Conservation (phyloP, 2,329 filamentous ascomycete genomes). For the Colletotrichum salicis region DNA sequence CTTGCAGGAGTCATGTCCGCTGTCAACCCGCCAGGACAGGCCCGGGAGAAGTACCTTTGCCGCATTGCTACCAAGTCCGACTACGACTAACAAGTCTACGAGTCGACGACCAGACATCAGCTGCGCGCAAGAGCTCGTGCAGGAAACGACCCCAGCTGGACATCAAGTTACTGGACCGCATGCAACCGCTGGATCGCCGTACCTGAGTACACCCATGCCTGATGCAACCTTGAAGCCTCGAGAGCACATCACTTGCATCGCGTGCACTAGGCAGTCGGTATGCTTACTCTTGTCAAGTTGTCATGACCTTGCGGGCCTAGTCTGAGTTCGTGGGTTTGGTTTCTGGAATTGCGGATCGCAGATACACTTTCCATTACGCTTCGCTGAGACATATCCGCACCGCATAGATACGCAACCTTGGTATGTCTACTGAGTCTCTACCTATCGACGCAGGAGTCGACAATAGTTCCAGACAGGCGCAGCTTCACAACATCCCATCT, state of each 20-base stretch:
- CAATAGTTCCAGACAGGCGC: constrained; percentile 2
- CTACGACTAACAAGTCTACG: not conserved
- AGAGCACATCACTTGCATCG: not conserved
- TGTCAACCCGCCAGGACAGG: constrained; percentile 18
- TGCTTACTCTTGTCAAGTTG: not conserved
- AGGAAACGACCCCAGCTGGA: not conserved
- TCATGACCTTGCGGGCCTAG: not conserved
- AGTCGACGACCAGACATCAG: constrained; percentile 18
- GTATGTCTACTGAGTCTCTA: not conserved
- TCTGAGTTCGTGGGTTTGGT: not conserved
- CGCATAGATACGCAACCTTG: no score
- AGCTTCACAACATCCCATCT: constrained; percentile 13
- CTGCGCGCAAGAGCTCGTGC: not conserved
- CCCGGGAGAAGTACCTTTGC: constrained; percentile 1
- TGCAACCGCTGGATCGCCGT: not conserved
- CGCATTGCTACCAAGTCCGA: not conserved
- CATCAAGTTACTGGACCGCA: not conserved
- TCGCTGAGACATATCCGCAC: constrained; percentile 13
- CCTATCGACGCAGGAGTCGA: not conserved
- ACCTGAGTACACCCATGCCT: not conserved
- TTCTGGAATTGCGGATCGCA: not conserved
- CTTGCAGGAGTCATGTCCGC: constrained; percentile 31
- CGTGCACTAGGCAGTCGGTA: not conserved
- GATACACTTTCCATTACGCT: not conserved
- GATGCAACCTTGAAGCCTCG: not conserved